Evolutionary conservation across 495 filamentous ascomycete species (phyloP).

Genomic region (Penicillium malachiteum): DNA sequence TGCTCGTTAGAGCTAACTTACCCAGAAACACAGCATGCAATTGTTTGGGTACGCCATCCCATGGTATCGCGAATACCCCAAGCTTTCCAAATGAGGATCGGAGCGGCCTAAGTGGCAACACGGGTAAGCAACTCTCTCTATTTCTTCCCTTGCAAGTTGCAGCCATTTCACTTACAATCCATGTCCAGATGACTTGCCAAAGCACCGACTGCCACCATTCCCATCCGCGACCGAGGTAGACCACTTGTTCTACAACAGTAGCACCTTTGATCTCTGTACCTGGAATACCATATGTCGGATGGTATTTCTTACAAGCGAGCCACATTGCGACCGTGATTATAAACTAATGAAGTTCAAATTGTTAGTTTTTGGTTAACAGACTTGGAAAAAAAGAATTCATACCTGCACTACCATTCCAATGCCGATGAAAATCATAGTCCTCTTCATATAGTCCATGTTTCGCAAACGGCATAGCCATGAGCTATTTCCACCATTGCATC

Average conservation of each 20-base stretch:
- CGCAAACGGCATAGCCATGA: constrained; percentile 4
- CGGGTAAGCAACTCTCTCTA: no score
- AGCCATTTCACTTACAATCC: constrained; percentile 5
- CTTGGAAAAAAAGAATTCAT: not conserved
- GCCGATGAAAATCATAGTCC: constrained; percentile 3
- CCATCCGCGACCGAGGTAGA: constrained; percentile 7
- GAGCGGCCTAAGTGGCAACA: constrained; percentile 2
- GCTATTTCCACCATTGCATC: not conserved
- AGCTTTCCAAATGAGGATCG: constrained; percentile 8
- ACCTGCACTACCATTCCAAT: constrained; percentile 12
- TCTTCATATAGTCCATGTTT: constrained; percentile 10
- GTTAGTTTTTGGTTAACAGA: not conserved
- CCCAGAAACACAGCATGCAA: constrained; percentile 8
- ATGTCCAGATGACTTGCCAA: constrained; percentile 14
- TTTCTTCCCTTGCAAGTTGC: no score
- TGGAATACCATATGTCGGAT: constrained; percentile 9
- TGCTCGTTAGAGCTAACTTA: not conserved
- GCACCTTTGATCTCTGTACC: constrained; percentile 8
- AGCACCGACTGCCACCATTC: constrained; percentile 12
- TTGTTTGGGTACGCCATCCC: constrained; percentile 14
- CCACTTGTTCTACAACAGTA: constrained; percentile 2
- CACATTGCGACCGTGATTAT: constrained; percentile 11
- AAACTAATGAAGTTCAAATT: not conserved
- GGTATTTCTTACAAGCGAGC: constrained; percentile 11
- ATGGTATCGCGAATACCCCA: constrained; percentile 11